A percentile compares a stretch with the other conserved stretches of the same genome.
These are phyloP conservation scores for Podaxis rugospora DNA, from an alignment of 768 basidiomycete genomes.

Conservation along the genomic window DNA sequence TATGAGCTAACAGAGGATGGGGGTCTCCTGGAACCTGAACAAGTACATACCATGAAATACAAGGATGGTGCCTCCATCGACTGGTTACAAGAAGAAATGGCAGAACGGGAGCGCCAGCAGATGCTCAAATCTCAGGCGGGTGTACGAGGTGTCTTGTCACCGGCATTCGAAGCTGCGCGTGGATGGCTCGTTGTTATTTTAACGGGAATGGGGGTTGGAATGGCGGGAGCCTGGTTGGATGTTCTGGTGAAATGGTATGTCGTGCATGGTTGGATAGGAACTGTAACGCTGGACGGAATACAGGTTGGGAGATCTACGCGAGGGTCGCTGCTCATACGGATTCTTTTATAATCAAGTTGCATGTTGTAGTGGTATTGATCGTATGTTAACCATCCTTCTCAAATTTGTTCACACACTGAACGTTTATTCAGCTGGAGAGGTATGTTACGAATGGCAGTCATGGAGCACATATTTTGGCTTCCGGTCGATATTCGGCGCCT, in stretches of 20 bases:
- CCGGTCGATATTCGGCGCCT: constrained; percentile 51
- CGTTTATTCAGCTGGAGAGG: constrained; percentile 50
- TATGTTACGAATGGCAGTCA: constrained; percentile 61
- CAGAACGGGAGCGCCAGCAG: constrained; percentile 55
- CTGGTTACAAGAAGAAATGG: constrained; percentile 63
- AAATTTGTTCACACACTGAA: neutral
- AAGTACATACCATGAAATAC: constrained; percentile 36
- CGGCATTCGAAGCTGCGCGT: constrained; percentile 50
- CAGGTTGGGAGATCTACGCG: constrained; percentile 67
- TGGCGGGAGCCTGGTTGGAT: constrained; percentile 69
- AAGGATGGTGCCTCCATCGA: constrained; percentile 62
- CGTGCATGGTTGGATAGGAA: neutral
- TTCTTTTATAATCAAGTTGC: constrained; percentile 71
- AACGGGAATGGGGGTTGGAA: constrained; percentile 64
- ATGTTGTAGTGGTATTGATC: constrained; percentile 65
- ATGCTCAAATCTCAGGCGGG: constrained; percentile 46
- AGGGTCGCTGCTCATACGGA: constrained; percentile 63
- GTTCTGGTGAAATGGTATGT: constrained; percentile 69
- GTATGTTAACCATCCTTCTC: constrained; percentile 29
- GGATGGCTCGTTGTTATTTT: constrained; percentile 67
- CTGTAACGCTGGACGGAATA: neutral
- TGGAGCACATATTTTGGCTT: constrained; percentile 62
- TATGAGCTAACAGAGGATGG: constrained; percentile 46
- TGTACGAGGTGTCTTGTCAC: constrained; percentile 49
- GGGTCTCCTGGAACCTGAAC: constrained; percentile 23